Evolutionary conservation across 768 basidiomycete species (phyloP).

Genomic region (Pleurotus ostreatus): DNA sequence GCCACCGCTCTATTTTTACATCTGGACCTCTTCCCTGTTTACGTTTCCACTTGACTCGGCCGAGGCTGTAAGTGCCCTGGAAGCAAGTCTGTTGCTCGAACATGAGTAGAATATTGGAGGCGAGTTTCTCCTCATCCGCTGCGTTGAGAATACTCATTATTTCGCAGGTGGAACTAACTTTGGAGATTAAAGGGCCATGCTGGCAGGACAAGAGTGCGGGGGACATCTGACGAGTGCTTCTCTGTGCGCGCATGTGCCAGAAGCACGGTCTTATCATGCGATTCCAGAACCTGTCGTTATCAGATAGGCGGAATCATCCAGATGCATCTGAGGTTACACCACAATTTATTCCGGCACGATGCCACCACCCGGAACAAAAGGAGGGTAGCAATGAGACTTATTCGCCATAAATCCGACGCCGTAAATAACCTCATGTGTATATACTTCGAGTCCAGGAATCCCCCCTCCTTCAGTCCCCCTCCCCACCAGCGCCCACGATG

Average conservation of each 20-base stretch:
- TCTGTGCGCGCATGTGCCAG: neutral
- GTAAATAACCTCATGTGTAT: neutral
- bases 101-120: too few relatives aligned
- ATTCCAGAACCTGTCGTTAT: constrained; percentile 5
- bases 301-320: constrained; percentile 2
- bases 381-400: neutral
- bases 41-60: too few relatives aligned
- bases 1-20: too few relatives aligned
- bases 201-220: neutral
- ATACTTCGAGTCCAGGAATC: constrained; percentile 5
- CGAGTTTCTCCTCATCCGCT: too few relatives aligned
- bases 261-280: neutral
- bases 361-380: too few relatives aligned
- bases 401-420: neutral
- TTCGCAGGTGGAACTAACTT: too few relatives aligned
- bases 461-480: constrained; percentile 12
- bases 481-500: constrained; percentile 14
- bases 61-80: too few relatives aligned
- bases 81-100: too few relatives aligned
- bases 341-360: neutral
- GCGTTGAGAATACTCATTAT: too few relatives aligned
- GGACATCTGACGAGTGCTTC: neutral
- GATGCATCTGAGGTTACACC: neutral
- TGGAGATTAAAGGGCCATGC: too few relatives aligned
- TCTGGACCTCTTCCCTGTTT: too few relatives aligned